These are phyloP conservation scores for Triticum urartu DNA, from an alignment of 176 grass and related monocot species.

Conservation along the genomic window DNA sequence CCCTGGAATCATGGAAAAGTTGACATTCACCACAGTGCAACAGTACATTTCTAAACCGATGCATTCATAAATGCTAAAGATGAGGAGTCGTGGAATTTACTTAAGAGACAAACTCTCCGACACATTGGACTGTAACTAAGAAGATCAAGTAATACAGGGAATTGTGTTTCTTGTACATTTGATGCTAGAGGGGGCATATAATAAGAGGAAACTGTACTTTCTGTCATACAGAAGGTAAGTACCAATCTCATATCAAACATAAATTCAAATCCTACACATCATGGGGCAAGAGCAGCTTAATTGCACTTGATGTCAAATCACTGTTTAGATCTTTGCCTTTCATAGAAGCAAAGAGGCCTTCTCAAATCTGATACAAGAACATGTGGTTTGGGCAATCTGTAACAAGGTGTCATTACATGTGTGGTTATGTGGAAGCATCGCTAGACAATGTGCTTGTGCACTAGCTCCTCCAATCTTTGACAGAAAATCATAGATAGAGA, in stretches of 20 bases:
- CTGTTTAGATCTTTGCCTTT: neutral
- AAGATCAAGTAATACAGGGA: too few relatives aligned
- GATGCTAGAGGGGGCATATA: neutral
- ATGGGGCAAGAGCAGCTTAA: neutral
- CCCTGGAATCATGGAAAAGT: neutral
- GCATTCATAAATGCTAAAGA: neutral
- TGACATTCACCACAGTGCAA: neutral
- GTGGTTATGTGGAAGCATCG: neutral
- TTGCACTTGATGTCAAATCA: neutral
- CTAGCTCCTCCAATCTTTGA: neutral
- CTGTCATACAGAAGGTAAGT: neutral
- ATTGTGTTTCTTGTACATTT: slow-evolving; percentile 1
- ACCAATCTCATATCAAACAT: neutral
- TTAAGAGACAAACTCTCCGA: neutral
- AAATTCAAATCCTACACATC: slow-evolving; percentile 2
- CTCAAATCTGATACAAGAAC: neutral
- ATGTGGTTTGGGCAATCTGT: neutral
- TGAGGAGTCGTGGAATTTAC: neutral
- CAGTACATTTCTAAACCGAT: slow-evolving; percentile 13
- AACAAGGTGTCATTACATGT: neutral
- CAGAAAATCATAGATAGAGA: slow-evolving; percentile 2
- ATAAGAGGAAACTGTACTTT: neutral
- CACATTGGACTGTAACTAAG: neutral
- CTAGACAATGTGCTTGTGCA: neutral
- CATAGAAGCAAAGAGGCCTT: neutral